These are phyloP conservation scores for Spathaspora arborariae DNA, from an alignment of 805 yeast species.

Conservation along the genomic window DNA sequence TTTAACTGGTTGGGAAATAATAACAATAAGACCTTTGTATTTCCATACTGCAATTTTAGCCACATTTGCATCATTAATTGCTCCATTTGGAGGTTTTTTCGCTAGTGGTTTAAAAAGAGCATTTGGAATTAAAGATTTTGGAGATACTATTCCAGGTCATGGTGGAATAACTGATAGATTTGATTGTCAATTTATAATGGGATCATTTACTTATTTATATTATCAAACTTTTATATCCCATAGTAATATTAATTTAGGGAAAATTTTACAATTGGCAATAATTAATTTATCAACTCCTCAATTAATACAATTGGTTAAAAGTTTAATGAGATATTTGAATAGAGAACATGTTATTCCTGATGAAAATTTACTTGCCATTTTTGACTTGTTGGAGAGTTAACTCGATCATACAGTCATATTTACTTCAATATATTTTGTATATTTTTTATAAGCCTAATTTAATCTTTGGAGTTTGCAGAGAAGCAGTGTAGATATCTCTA, in stretches of 20 bases:
- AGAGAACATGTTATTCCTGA: constrained; percentile 26
- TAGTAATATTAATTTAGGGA: constrained; percentile 67
- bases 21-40: constrained; percentile 80
- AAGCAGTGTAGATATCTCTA: too few relatives aligned
- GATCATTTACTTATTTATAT: constrained; percentile 87
- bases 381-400: constrained; percentile 26
- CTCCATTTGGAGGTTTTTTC: constrained; percentile 98
- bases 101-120: constrained; percentile 98
- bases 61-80: constrained; percentile 92
- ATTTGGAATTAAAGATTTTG: constrained; percentile 94
- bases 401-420: background rate
- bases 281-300: constrained; percentile 66
- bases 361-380: constrained; percentile 23
- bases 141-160: constrained; percentile 98
- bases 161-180: constrained; percentile 97
- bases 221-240: constrained; percentile 87
- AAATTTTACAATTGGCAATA: constrained; percentile 70
- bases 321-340: constrained; percentile 53
- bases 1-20: constrained; percentile 34
- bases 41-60: constrained; percentile 84
- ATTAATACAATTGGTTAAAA: constrained; percentile 56
- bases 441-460: background rate
- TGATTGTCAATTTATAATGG: constrained; percentile 98
- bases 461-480: background rate
- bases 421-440: background rate